These are phyloP conservation scores for Capsella rubella DNA, from an alignment of 441 rosid genomes.

Conservation along the genomic window DNA sequence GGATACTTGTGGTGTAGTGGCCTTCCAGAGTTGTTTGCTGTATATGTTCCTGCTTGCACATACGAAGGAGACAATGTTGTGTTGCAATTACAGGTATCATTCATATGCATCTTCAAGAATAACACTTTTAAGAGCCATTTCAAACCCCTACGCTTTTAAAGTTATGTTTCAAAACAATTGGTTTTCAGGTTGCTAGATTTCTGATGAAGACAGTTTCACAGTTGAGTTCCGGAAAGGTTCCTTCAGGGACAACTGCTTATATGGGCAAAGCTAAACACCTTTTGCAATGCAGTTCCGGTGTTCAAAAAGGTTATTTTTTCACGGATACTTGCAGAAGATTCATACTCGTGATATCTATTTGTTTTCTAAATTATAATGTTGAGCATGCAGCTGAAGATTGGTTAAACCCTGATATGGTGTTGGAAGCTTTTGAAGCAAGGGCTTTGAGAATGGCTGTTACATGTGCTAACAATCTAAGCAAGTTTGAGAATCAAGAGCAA, in stretches of 20 bases:
- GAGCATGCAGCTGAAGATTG: conserved; percentile 73
- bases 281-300: conserved; percentile 60
- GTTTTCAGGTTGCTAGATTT: conserved; percentile 84
- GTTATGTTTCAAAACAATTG: neutral
- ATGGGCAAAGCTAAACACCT: conserved; percentile 69
- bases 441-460: conserved; percentile 75
- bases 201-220: conserved; percentile 82
- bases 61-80: conserved; percentile 92
- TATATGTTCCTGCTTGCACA: conserved; percentile 84
- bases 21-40: conserved; percentile 86
- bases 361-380: neutral
- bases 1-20: conserved; percentile 88
- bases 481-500: conserved; percentile 71
- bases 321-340: neutral
- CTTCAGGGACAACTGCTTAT: conserved; percentile 78
- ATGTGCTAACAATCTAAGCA: conserved; percentile 68
- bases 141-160: neutral
- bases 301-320: conserved; percentile 54
- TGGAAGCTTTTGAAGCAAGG: conserved; percentile 90
- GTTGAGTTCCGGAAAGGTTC: conserved; percentile 70
- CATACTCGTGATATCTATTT: neutral
- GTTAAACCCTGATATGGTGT: conserved; percentile 69
- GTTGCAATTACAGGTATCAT: conserved; percentile 72
- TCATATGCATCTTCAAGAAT: neutral
- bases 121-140: neutral